A percentile compares a stretch with the other conserved stretches of the same genome.
phyloP scores from a whole-genome alignment of 2,329 filamentous ascomycete species.

The Hirsutella rhossiliensis region DNA sequence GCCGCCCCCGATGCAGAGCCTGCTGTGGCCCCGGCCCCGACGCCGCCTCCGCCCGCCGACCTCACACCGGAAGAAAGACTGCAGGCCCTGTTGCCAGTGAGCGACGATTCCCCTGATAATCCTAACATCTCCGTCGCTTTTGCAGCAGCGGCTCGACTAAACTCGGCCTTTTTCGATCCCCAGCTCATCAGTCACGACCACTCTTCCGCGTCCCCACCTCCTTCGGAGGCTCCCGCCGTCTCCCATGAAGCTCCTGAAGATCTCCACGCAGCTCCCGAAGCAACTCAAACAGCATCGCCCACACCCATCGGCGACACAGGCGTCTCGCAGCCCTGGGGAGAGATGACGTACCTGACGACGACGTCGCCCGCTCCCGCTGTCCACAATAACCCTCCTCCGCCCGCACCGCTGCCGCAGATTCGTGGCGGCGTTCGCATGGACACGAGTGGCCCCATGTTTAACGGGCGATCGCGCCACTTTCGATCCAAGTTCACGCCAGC shows the following conservation, averaged over 20 bases:
- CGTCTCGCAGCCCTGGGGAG: slow-evolving; percentile 35
- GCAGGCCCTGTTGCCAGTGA: slow-evolving; percentile 29
- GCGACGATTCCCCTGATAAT: slow-evolving; percentile 27
- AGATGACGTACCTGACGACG: slow-evolving; percentile 36
- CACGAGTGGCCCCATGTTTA: slow-evolving; percentile 25
- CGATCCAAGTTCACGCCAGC: slow-evolving; percentile 44
- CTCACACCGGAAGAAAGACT: slow-evolving; percentile 37
- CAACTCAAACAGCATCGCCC: not conserved
- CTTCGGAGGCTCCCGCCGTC: slow-evolving; percentile 6
- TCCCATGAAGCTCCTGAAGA: not conserved
- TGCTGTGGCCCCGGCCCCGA: slow-evolving; percentile 8
- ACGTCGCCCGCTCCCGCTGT: slow-evolving; percentile 18
- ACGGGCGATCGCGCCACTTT: slow-evolving; percentile 39
- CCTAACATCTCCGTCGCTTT: slow-evolving; percentile 43
- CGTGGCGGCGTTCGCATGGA: slow-evolving; percentile 44
- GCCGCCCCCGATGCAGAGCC: not conserved
- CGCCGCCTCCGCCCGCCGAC: slow-evolving; percentile 17
- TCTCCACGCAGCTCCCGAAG: slow-evolving; percentile 1
- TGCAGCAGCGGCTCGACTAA: slow-evolving; percentile 42
- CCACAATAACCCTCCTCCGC: slow-evolving; percentile 12
- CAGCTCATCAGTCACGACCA: slow-evolving; percentile 25
- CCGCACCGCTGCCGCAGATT: slow-evolving; percentile 17
- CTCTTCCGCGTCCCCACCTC: slow-evolving; percentile 16
- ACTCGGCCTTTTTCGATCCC: slow-evolving; percentile 42
- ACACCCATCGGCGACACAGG: slow-evolving; percentile 1